Percentiles rank a stretch among this genome's conserved stretches.
Evolutionary conservation across 2,329 filamentous ascomycete genomes (phyloP).

Genomic region (Claviceps sorghi): DNA sequence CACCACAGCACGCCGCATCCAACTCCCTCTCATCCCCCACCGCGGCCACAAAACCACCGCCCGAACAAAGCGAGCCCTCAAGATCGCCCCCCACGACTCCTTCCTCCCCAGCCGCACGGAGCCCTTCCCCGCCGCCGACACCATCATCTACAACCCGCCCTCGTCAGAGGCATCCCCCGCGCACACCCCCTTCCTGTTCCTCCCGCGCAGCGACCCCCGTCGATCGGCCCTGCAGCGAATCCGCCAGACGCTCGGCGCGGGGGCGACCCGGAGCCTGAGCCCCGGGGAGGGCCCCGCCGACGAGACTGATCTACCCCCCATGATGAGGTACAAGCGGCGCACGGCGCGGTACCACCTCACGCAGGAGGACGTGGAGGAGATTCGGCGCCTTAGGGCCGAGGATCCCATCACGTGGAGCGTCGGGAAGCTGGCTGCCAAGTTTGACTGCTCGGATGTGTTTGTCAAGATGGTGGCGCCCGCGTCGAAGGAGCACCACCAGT

Average conservation of each 20-base stretch:
- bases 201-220: conserved; percentile 41
- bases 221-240: conserved; percentile 32
- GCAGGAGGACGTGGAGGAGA: conserved; percentile 42
- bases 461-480: conserved; percentile 43
- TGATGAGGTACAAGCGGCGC: conserved; percentile 21
- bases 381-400: conserved; percentile 35
- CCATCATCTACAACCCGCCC: conserved; percentile 44
- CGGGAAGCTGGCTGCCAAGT: conserved; percentile 35
- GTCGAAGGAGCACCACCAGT: conserved; percentile 30
- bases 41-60: conserved; percentile 36
- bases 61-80: conserved; percentile 42
- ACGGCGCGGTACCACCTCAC: conserved; percentile 36
- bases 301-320: conserved; percentile 19
- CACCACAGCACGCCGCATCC: conserved; percentile 11
- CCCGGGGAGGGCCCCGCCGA: conserved; percentile 5
- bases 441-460: conserved; percentile 40
- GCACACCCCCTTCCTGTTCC: conserved; percentile 53
- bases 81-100: conserved; percentile 45
- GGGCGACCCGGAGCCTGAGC: conserved; percentile 4
- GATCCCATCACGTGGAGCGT: conserved; percentile 44
- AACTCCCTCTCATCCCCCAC: conserved; percentile 11
- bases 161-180: conserved; percentile 39
- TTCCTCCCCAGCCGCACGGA: conserved; percentile 31
- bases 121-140: conserved; percentile 18
- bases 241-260: conserved; percentile 20